A percentile compares a stretch with the other conserved stretches of the same genome.
phyloP scores from a whole-genome alignment of 208 protist species.

The Naegleria lovaniensis region DNA sequence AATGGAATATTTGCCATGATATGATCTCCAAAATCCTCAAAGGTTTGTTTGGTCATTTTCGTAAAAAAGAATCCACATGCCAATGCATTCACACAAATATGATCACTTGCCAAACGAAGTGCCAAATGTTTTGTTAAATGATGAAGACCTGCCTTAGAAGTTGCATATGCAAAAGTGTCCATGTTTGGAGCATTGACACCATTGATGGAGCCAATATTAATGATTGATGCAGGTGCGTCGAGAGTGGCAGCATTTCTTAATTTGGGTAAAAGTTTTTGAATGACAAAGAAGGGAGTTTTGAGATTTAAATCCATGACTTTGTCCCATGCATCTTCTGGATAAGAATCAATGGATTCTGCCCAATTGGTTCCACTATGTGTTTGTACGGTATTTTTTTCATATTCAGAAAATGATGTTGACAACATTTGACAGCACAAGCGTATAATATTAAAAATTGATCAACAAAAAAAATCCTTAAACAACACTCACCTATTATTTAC shows the following conservation, averaged over 20 bases:
- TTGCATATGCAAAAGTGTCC: constrained; percentile 9
- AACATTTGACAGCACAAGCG: too few species aligned
- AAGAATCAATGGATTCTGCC: not conserved
- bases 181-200: not conserved
- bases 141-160: constrained; percentile 13
- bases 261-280: not conserved
- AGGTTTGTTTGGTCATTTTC: not conserved
- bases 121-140: constrained; percentile 20
- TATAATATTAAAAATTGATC: too few species aligned
- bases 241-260: not conserved
- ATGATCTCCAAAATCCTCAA: not conserved
- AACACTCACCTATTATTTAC: too few species aligned
- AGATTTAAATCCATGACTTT: constrained; percentile 12
- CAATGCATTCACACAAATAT: constrained; percentile 1
- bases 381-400: too few species aligned
- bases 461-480: too few species aligned
- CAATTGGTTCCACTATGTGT: not conserved
- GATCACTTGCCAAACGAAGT: not conserved
- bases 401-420: too few species aligned
- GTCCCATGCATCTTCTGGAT: constrained; percentile 11
- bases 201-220: constrained; percentile 13
- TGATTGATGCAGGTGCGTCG: not conserved
- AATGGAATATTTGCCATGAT: not conserved
- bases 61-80: not conserved
- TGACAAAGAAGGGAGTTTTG: not conserved